Percentiles rank a stretch among this genome's conserved stretches.
Conservation (phyloP, 495 filamentous ascomycete genomes). For the Penicillium flavigenum region DNA sequence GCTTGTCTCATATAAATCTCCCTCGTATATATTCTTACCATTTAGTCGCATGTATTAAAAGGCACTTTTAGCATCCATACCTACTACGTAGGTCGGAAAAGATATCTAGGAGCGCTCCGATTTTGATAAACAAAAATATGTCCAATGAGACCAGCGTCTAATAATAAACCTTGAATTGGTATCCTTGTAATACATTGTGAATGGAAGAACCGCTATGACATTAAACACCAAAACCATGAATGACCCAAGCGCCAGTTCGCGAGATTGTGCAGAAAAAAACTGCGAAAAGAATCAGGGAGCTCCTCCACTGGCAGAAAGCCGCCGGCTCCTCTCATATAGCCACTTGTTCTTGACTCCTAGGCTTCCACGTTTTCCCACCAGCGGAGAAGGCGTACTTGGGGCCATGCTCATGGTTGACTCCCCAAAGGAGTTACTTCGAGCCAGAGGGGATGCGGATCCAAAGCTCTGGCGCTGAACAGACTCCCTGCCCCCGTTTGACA, state of each 20-base stretch:
- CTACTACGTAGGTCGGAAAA: not conserved
- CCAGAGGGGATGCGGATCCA: conserved; percentile 45
- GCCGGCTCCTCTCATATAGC: conserved; percentile 75
- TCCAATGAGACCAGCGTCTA: not conserved
- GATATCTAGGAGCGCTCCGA: not conserved
- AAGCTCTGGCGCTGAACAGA: conserved; percentile 61
- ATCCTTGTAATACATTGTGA: conserved; percentile 14
- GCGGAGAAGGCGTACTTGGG: conserved; percentile 65
- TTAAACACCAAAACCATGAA: conserved; percentile 12
- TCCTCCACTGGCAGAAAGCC: conserved; percentile 46
- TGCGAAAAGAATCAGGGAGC: conserved; percentile 27
- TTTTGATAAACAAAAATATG: not conserved
- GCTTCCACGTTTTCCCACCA: conserved; percentile 61
- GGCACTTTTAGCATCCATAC: not conserved
- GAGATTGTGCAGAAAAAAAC: not conserved
- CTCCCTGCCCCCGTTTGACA: conserved; percentile 51
- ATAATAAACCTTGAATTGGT: conserved; percentile 7
- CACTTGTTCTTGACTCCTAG: conserved; percentile 83
- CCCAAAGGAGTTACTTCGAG: conserved; percentile 50
- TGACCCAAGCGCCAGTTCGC: conserved; percentile 8
- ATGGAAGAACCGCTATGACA: conserved; percentile 9
- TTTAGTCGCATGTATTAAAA: not conserved
- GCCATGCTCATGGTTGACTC: conserved; percentile 42
- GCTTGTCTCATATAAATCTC: not conserved
- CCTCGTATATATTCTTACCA: too few species aligned